These are phyloP conservation scores for Filobasidium floriforme DNA, from an alignment of 768 basidiomycete species.

Conservation along the genomic window DNA sequence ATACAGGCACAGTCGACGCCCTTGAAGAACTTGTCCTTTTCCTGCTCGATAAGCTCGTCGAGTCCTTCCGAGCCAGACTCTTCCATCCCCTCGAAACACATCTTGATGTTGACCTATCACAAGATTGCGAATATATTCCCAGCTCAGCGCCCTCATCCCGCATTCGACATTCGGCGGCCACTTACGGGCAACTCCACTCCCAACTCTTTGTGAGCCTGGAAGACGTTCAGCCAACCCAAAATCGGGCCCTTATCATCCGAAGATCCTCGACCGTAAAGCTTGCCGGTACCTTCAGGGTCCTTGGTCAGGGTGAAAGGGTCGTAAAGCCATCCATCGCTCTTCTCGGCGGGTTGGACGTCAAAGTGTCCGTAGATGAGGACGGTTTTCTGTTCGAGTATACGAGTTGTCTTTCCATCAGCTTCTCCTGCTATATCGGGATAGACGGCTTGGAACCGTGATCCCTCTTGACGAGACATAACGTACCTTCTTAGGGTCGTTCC, in stretches of 20 bases:
- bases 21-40: slow-evolving; percentile 71
- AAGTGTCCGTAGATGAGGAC: slow-evolving; percentile 90
- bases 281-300: slow-evolving; percentile 51
- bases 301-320: slow-evolving; percentile 70
- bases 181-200: slow-evolving; percentile 61
- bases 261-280: slow-evolving; percentile 75
- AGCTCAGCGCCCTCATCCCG: background rate
- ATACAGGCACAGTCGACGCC: slow-evolving; percentile 92
- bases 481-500: slow-evolving; percentile 68
- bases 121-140: background rate
- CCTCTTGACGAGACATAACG: background rate
- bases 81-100: slow-evolving; percentile 96
- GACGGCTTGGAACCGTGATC: background rate
- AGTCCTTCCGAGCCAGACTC: slow-evolving; percentile 86
- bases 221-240: slow-evolving; percentile 78
- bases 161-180: background rate
- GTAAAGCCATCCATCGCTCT: slow-evolving; percentile 75
- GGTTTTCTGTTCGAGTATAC: slow-evolving; percentile 58
- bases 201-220: slow-evolving; percentile 69
- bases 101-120: slow-evolving; percentile 61
- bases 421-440: background rate
- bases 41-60: slow-evolving; percentile 72
- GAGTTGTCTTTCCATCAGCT: background rate
- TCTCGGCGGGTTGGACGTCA: slow-evolving; percentile 72
- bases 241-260: slow-evolving; percentile 89